phyloP scores from a whole-genome alignment of 495 filamentous ascomycete genomes.

The Ramalina intermedia region DNA sequence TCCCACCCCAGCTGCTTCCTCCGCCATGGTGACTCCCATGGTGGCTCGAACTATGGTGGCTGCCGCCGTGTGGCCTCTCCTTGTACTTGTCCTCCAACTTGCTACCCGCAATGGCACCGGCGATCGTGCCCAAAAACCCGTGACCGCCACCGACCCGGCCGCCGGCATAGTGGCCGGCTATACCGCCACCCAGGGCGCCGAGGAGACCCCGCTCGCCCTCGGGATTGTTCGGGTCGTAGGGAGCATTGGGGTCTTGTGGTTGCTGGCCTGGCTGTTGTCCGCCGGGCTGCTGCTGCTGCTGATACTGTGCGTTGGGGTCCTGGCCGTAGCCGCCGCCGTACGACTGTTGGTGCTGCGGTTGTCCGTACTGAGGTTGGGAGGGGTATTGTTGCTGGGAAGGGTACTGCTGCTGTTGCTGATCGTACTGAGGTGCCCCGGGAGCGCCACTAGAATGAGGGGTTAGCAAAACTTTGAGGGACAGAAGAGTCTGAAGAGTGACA shows the following conservation, averaged over 20 bases:
- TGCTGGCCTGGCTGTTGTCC: slow-evolving; percentile 1
- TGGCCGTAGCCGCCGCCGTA: slow-evolving; percentile 14
- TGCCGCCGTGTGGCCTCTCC: slow-evolving; percentile 9
- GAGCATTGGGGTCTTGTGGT: slow-evolving; percentile 5
- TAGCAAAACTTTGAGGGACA: background rate
- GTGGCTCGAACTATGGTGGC: slow-evolving; percentile 11
- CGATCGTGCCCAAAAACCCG: slow-evolving; percentile 33
- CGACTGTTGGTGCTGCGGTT: background rate
- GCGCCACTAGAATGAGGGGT: slow-evolving; percentile 5
- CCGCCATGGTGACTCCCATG: slow-evolving; percentile 12
- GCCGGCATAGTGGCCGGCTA: slow-evolving; percentile 31
- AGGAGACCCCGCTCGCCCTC: slow-evolving; percentile 30
- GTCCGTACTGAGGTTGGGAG: slow-evolving; percentile 7
- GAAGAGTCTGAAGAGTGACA: too few species aligned
- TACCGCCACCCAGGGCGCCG: slow-evolving; percentile 30
- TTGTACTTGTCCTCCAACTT: slow-evolving; percentile 29
- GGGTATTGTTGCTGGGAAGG: background rate
- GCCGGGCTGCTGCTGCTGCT: slow-evolving; percentile 6
- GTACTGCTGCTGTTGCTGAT: too few species aligned
- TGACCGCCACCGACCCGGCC: slow-evolving; percentile 28
- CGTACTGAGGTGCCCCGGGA: slow-evolving; percentile 6
- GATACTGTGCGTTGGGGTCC: slow-evolving; percentile 9
- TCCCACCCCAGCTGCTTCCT: slow-evolving; percentile 16
- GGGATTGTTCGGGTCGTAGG: slow-evolving; percentile 13
- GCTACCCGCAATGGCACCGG: slow-evolving; percentile 34